phyloP scores from a whole-genome alignment of 2,329 filamentous ascomycete species.

The Fragosphaeria purpurea region DNA sequence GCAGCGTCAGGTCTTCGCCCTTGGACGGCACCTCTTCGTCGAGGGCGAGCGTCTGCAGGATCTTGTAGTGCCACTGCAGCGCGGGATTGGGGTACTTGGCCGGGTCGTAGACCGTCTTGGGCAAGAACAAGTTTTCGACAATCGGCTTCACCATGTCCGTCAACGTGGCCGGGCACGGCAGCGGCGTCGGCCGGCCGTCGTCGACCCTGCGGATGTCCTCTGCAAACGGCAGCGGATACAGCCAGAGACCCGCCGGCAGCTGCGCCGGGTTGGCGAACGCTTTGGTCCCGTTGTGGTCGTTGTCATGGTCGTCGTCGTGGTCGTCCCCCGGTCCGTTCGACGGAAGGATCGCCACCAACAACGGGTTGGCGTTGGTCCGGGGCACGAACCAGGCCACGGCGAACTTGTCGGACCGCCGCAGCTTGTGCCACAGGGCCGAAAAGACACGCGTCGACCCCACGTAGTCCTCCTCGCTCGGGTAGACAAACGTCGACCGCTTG shows the following conservation, averaged over 20 bases:
- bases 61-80: constrained; percentile 94
- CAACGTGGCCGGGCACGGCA: constrained; percentile 57
- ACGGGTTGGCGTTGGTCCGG: constrained; percentile 67
- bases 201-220: constrained; percentile 79
- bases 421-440: constrained; percentile 78
- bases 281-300: constrained; percentile 29
- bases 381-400: constrained; percentile 85
- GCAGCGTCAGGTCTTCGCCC: constrained; percentile 65
- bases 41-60: constrained; percentile 80
- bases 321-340: constrained; percentile 47
- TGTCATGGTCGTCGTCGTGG: neutral
- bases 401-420: constrained; percentile 69
- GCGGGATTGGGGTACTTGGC: constrained; percentile 82
- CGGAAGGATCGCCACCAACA: constrained; percentile 72
- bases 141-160: constrained; percentile 75
- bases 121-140: constrained; percentile 78
- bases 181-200: constrained; percentile 34
- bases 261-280: constrained; percentile 58
- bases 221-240: constrained; percentile 77
- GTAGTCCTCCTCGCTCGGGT: constrained; percentile 82
- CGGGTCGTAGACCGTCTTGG: constrained; percentile 75
- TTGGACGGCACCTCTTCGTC: constrained; percentile 81
- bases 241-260: constrained; percentile 77
- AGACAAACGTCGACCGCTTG: constrained; percentile 84
- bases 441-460: constrained; percentile 90